Evolutionary conservation across 2,329 filamentous ascomycete species (phyloP).

Genomic region (Hypoxylon sp.): DNA sequence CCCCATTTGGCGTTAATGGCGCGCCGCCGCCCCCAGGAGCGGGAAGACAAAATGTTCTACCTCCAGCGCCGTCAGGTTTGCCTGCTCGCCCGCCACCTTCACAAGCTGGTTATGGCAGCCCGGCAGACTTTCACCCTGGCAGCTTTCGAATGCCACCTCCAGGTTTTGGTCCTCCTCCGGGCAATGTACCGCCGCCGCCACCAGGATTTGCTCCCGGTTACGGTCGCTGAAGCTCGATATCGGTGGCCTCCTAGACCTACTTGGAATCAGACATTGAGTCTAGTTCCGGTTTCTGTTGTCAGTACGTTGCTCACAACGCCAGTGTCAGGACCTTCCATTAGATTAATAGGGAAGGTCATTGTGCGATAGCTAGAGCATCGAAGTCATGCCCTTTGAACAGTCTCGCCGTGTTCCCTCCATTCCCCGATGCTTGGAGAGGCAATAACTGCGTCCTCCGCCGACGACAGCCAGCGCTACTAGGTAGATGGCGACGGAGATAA

Average conservation of each 20-base stretch:
- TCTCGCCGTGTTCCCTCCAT: neutral
- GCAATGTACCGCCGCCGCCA: conserved; percentile 48
- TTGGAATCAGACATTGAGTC: neutral
- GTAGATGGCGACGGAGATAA: neutral
- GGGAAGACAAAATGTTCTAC: conserved; percentile 60
- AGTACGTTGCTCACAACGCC: neutral
- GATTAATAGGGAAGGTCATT: neutral
- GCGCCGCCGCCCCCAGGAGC: conserved; percentile 53
- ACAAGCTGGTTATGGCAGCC: conserved; percentile 77
- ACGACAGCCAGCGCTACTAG: neutral
- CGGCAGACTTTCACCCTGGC: conserved; percentile 66
- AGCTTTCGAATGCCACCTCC: conserved; percentile 60
- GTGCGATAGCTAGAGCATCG: neutral
- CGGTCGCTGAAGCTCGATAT: conserved; percentile 43
- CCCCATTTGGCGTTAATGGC: conserved; percentile 58
- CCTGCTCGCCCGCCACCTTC: conserved; percentile 79
- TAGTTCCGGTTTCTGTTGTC: neutral
- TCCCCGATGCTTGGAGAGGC: neutral
- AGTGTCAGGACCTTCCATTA: neutral
- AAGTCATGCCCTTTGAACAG: neutral
- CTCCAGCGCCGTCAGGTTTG: conserved; percentile 70
- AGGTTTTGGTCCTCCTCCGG: conserved; percentile 60
- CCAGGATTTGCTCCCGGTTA: conserved; percentile 53
- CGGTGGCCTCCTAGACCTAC: neutral
- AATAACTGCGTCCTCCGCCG: neutral